Base-by-base conservation (phyloP, 441 rosid species). In the California macrophylla region DNA sequence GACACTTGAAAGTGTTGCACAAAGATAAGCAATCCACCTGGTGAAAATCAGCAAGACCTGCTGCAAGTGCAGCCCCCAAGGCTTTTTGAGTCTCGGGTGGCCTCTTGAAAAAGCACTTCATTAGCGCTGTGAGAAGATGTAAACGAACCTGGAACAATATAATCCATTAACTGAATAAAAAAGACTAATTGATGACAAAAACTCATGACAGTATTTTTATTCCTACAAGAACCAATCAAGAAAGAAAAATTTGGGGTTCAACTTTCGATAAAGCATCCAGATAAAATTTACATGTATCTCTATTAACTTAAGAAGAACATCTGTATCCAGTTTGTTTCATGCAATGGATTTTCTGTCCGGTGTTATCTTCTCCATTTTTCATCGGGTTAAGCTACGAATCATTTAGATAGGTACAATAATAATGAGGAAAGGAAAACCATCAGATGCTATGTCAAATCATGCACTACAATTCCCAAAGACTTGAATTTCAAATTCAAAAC, bases 71-170 rank as follows among this genome's bases (percentile, higher is more conserved):
- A 79, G 78, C 84, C 73, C 96, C 98, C 62, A 93, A 62, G 69
- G 96, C 97, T 71, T 79, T 93, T 81, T 88, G 97, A 73, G 98
- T 88, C 85, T 89, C 97, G 54, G 97, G 96, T 32, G 98, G 85
- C 71, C 98, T 89, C 85, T 90, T 89, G 71, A 91, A 91, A 76
- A 89, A 93, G 75, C 98, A 93, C 80, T 93, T 93, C 96, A 89
- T 85, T 12, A 89, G 89, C 45, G 97, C 93, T 61, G 97, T 89
- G 69, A 93, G 87, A 76, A 93, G 98, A 82, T 93, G 98, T 67
- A 91, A 80, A 62, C 93, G 93, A 75, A 93, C 98, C 97, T 93
- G 92, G 82, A 70, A 73, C 10, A 40, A 70, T 58, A 74, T 47
- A 68, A 72, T 63, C 67, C 72, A 66, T 74, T 66, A 23, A 70